Percentiles rank a stretch among this genome's conserved stretches.
Conservation (phyloP, 177 flowering plant genomes). For the Telopea speciosissima region DNA sequence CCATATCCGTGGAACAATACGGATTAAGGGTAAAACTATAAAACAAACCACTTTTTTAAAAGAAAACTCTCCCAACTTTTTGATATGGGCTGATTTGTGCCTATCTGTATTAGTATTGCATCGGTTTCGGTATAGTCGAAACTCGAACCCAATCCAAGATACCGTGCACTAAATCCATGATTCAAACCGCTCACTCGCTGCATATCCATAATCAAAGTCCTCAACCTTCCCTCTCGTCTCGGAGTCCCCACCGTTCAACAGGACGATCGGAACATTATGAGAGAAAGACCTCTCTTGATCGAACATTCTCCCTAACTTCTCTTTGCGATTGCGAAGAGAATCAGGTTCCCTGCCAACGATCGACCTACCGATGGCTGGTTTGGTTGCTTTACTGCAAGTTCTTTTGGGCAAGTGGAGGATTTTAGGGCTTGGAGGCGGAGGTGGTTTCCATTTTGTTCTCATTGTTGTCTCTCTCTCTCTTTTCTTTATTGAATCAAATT, state of each 20-base stretch:
- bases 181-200: conserved; percentile 56
- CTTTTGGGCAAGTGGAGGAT: conserved; percentile 61
- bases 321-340: conserved; percentile 19
- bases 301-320: conserved; percentile 53
- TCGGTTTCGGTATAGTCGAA: no score
- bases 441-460: conserved; percentile 59
- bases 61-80: no score
- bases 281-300: conserved; percentile 52
- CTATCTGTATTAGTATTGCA: no score
- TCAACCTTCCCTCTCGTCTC: conserved; percentile 34
- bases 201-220: conserved; percentile 21
- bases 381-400: conserved; percentile 30
- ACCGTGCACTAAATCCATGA: no score
- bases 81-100: no score
- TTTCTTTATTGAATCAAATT: no score
- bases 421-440: conserved; percentile 58
- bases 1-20: no score
- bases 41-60: no score
- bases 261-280: conserved; percentile 33
- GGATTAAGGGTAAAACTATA: no score
- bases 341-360: conserved; percentile 9
- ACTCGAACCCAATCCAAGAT: no score
- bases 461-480: conserved; percentile 21
- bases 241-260: conserved; percentile 22
- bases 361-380: conserved; percentile 13